Base-by-base conservation (phyloP, 192 early-diverging fungal species). In the Phlyctochytrium bullatum region DNA sequence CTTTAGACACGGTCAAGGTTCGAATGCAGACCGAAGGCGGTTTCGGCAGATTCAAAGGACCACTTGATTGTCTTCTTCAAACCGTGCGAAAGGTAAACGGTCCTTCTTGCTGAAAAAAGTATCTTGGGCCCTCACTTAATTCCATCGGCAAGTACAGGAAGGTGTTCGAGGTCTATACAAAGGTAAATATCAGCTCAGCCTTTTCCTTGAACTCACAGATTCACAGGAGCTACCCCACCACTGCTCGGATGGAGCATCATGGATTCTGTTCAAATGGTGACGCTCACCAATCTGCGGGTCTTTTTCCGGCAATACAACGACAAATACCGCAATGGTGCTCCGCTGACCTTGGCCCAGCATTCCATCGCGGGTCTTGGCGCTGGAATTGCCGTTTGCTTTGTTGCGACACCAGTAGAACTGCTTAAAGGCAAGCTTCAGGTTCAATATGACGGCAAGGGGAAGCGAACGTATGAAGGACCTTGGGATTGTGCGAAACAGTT, bases 341-440 rank as follows among this genome's bases (percentile, higher is more conserved):
- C 80, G 27, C 79, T 94, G 12, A 77, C 86, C 2, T 69, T 93
- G 3, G 56, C 61, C 0, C 85, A 97, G 62, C 90, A 94, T 57
- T 89, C 88, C 2, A 57, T 95, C 31, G 93, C 94, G 34, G 96
- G 96, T 33, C 85, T 92, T 29, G 93, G 91, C 32, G 93, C 93
- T 28, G 96, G 95, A 36, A 76, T 87, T 30, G 86, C 92, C 31
- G 95, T 96, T 65, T 87, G 85, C 57, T 78, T 92, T 23, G 76
- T 97, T 24, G 90, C 94, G 10, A 94, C 91, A 1, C 94, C 96
- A 0, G 92, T 98, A 1, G 96, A 98, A 68, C 74, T 98, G n/a
- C 73, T 97, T 40, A 98, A 98, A 71, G 90, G 92, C 61, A 86
- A 90, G 33, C 84, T 97, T 75, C 96, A 98, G 73, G 91, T 91